These are phyloP conservation scores for Cryptosporidium sp. DNA, from an alignment of 169 alveolate genomes.

Conservation along the genomic window DNA sequence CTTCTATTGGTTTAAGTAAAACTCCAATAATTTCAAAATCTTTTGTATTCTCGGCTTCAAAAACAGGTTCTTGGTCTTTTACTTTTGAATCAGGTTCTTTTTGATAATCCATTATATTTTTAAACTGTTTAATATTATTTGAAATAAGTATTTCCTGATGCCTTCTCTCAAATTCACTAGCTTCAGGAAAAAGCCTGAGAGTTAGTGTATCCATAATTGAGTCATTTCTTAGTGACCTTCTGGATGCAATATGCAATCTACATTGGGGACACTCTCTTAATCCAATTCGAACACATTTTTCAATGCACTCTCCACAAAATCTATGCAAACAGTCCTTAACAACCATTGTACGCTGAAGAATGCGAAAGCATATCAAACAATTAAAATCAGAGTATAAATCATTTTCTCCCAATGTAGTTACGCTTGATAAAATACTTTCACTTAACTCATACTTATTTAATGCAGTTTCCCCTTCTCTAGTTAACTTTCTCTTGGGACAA, in stretches of 20 bases:
- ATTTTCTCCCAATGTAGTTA: constrained; percentile 69
- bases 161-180: constrained; percentile 43
- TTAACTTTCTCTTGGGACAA: constrained; percentile 57
- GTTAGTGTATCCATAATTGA: constrained; percentile 80
- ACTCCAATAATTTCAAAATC: constrained; percentile 23
- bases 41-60: not conserved
- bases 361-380: constrained; percentile 47
- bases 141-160: constrained; percentile 43
- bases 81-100: not conserved
- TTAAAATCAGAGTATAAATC: constrained; percentile 69
- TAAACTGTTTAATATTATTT: constrained; percentile 15
- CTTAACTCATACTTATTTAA: not conserved
- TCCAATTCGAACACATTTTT: constrained; percentile 85
- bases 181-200: constrained; percentile 80
- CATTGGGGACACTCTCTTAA: constrained; percentile 86
- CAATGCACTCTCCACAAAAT: constrained; percentile 86
- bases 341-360: constrained; percentile 77
- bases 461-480: constrained; percentile 1
- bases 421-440: constrained; percentile 18
- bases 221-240: constrained; percentile 81
- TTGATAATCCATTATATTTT: not conserved
- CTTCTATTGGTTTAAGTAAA: constrained; percentile 9
- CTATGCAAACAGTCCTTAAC: constrained; percentile 86
- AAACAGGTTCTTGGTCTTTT: not conserved
- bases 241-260: constrained; percentile 83